phyloP scores from a whole-genome alignment of 73 alveolate genomes.

The Stentor coeruleus region DNA sequence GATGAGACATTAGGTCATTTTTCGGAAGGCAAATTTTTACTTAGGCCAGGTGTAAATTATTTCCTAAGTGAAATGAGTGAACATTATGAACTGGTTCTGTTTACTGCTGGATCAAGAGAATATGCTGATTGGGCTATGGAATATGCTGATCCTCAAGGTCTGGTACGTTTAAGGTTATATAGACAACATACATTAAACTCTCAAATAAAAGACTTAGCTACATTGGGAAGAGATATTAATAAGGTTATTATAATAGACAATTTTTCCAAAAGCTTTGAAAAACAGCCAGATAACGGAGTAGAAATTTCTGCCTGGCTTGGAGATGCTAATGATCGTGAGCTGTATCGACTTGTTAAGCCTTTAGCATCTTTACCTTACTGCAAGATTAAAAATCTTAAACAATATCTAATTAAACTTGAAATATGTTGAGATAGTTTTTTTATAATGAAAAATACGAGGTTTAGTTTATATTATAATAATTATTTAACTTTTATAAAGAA shows the following conservation, averaged over 20 bases:
- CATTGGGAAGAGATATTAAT: slow-evolving; percentile 52
- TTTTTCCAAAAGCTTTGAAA: slow-evolving; percentile 57
- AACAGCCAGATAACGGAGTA: slow-evolving; percentile 69
- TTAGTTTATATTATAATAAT: no score
- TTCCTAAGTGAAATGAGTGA: slow-evolving; percentile 28
- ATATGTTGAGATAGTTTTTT: no score
- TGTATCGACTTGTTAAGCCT: no score
- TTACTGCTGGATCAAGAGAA: slow-evolving; percentile 59
- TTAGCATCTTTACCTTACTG: no score
- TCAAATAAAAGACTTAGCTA: slow-evolving; percentile 50
- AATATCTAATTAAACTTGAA: no score
- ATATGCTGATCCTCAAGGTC: slow-evolving; percentile 27
- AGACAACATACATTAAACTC: slow-evolving; percentile 40
- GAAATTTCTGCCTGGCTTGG: slow-evolving; percentile 58
- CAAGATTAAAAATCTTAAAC: no score
- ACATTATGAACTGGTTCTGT: slow-evolving; percentile 43
- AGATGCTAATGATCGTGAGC: slow-evolving; percentile 44
- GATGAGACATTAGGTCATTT: slow-evolving; percentile 70
- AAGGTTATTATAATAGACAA: slow-evolving; percentile 60
- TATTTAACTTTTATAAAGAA: no score
- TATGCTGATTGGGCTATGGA: slow-evolving; percentile 59
- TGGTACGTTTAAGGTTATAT: slow-evolving; percentile 34
- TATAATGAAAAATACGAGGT: no score
- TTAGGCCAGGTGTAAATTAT: slow-evolving; percentile 41
- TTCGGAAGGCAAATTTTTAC: slow-evolving; percentile 30